These are phyloP conservation scores for Metschnikowia lochheadii DNA, from an alignment of 805 yeast species.

Conservation along the genomic window DNA sequence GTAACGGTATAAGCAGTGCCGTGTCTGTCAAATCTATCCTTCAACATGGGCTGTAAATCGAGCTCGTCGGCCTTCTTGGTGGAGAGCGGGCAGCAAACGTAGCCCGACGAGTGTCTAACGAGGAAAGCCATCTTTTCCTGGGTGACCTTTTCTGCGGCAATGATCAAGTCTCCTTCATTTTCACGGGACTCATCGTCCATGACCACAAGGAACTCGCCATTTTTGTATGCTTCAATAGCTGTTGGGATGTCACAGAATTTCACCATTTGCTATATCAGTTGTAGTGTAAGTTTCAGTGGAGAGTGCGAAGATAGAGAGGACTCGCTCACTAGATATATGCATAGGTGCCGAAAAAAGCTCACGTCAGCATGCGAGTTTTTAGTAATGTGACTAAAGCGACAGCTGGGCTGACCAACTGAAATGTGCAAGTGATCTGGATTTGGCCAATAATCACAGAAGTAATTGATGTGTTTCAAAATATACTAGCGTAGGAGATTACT, in stretches of 20 bases:
- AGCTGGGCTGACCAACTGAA: no score
- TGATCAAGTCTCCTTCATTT: slow-evolving; percentile 94
- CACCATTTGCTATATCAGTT: slow-evolving; percentile 9
- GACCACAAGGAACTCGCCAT: slow-evolving; percentile 85
- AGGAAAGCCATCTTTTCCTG: slow-evolving; percentile 90
- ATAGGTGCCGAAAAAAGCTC: slow-evolving; percentile 1
- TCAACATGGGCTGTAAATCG: slow-evolving; percentile 74
- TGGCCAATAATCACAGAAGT: no score
- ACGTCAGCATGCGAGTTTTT: neutral
- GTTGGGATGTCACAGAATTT: slow-evolving; percentile 56
- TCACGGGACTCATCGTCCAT: slow-evolving; percentile 96
- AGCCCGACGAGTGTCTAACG: slow-evolving; percentile 84
- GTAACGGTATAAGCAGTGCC: slow-evolving; percentile 97
- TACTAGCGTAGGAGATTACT: no score
- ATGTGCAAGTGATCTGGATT: no score
- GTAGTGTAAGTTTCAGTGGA: neutral
- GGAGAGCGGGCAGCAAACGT: slow-evolving; percentile 86
- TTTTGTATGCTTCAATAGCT: slow-evolving; percentile 62
- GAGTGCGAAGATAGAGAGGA: neutral
- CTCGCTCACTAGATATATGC: neutral
- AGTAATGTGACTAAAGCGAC: neutral
- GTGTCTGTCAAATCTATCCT: slow-evolving; percentile 67
- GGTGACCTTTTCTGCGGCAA: slow-evolving; percentile 81
- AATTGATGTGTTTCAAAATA: no score
- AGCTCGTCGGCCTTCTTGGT: slow-evolving; percentile 73